Evolutionary conservation across 306 rosid species (phyloP).

Genomic region (Ammopiptanthus mongolicus): DNA sequence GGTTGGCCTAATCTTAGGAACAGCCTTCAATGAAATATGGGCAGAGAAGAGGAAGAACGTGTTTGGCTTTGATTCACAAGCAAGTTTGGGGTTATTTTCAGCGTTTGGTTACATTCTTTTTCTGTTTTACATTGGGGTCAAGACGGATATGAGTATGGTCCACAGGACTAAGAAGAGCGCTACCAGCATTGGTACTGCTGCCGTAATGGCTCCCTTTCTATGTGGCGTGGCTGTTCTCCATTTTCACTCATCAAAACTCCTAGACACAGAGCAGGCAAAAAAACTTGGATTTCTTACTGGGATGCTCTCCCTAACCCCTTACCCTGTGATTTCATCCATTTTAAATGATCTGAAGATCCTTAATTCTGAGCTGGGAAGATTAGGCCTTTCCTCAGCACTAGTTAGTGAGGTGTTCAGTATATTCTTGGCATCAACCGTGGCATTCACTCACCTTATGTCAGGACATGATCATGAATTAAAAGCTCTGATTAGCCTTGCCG

Average conservation of each 20-base stretch:
- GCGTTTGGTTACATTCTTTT: conserved; percentile 53
- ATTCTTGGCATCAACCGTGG: background rate
- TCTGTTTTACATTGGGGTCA: conserved; percentile 57
- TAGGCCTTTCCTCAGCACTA: conserved; percentile 47
- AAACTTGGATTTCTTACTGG: background rate
- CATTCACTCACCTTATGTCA: background rate
- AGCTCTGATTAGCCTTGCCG: background rate
- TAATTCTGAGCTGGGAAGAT: conserved; percentile 60
- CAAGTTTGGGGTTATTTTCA: conserved; percentile 34
- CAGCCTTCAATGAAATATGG: background rate
- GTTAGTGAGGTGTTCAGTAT: conserved; percentile 39
- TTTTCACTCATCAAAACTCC: background rate
- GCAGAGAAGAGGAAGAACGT: background rate
- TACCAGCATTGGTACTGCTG: conserved; percentile 24
- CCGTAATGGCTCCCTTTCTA: conserved; percentile 36
- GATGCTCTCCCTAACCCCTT: conserved; percentile 30
- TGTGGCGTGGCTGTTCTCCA: conserved; percentile 9
- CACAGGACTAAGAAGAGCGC: conserved; percentile 31
- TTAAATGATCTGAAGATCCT: conserved; percentile 52
- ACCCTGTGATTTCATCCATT: conserved; percentile 40
- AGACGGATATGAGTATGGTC: conserved; percentile 48
- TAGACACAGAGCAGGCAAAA: background rate
- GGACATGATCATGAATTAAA: background rate
- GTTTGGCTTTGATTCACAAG: conserved; percentile 43
- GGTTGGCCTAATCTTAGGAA: conserved; percentile 26